These are phyloP conservation scores for Pythium sp. DNA, from an alignment of 352 stramenopile genomes.

Conservation along the genomic window DNA sequence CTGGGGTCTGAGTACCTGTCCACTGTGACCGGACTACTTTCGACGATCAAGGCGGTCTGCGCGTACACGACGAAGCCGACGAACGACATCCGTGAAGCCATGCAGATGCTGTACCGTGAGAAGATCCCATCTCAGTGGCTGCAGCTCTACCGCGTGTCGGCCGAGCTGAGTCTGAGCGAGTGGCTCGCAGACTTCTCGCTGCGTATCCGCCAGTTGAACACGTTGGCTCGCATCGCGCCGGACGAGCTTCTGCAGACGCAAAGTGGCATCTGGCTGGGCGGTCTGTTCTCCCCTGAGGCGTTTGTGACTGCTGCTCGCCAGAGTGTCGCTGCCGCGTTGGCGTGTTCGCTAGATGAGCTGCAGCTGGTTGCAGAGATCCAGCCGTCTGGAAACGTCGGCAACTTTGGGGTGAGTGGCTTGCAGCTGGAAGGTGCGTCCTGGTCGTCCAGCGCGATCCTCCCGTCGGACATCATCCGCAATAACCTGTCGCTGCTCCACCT, in stretches of 20 bases:
- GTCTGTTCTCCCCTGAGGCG: conserved; percentile 91
- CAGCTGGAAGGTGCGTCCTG: conserved; percentile 84
- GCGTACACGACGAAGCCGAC: conserved; percentile 85
- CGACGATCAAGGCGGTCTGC: conserved; percentile 72
- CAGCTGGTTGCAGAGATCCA: conserved; percentile 74
- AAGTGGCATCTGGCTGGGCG: conserved; percentile 86
- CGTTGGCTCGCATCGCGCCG: conserved; percentile 40
- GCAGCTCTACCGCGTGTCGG: conserved; percentile 51
- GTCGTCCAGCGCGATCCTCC: conserved; percentile 58
- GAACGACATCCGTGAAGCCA: conserved; percentile 81
- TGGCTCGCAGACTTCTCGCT: conserved; percentile 86
- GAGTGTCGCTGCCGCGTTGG: conserved; percentile 71
- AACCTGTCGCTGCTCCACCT: conserved; percentile 66
- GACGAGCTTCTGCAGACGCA: conserved; percentile 34
- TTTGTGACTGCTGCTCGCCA: conserved; percentile 92
- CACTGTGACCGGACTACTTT: conserved; percentile 67
- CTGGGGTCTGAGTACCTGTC: conserved; percentile 62
- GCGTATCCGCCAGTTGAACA: conserved; percentile 63
- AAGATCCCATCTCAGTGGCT: conserved; percentile 62
- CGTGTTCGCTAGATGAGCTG: conserved; percentile 88
- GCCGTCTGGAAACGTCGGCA: conserved; percentile 29
- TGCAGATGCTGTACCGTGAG: conserved; percentile 73
- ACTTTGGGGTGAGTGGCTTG: conserved; percentile 68
- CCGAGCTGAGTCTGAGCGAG: conserved; percentile 62
- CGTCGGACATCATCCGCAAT: conserved; percentile 78